Conservation (phyloP, 257 asterid species). For the Capsicum rhomboideum region DNA sequence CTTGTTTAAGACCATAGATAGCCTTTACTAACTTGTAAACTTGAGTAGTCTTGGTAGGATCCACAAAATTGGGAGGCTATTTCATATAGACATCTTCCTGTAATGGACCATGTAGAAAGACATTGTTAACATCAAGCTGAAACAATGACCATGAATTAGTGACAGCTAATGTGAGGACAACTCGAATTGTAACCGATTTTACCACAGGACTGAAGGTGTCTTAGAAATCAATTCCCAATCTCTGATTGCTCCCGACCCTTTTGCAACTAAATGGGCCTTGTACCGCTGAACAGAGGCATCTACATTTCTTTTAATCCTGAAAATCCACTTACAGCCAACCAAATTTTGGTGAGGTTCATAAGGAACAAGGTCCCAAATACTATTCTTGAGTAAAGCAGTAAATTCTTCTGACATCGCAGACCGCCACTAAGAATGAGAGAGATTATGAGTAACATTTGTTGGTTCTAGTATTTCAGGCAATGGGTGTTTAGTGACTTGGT, state of each 20-base stretch:
- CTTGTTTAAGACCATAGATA: background rate
- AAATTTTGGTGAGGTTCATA: background rate
- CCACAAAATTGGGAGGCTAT: background rate
- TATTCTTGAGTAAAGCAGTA: background rate
- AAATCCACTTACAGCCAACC: background rate
- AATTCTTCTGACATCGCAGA: background rate
- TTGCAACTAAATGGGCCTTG: background rate
- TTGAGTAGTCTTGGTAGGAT: background rate
- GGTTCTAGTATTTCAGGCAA: background rate
- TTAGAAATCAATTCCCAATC: background rate
- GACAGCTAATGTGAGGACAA: background rate
- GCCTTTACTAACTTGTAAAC: background rate
- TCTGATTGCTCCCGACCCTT: background rate
- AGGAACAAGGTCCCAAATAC: background rate
- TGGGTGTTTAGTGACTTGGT: background rate
- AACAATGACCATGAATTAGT: background rate
- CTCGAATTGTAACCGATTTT: background rate
- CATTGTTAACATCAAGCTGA: background rate
- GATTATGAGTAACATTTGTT: too few species aligned
- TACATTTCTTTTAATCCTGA: background rate
- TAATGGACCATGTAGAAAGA: background rate
- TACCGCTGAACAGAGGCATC: background rate
- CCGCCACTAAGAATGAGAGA: background rate
- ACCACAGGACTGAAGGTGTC: background rate
- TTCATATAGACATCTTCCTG: background rate